Evolutionary conservation across 2,329 filamentous ascomycete species (phyloP), one percentile per base, ranked within the genome.

Genomic region (Lachnellula arida): DNA sequence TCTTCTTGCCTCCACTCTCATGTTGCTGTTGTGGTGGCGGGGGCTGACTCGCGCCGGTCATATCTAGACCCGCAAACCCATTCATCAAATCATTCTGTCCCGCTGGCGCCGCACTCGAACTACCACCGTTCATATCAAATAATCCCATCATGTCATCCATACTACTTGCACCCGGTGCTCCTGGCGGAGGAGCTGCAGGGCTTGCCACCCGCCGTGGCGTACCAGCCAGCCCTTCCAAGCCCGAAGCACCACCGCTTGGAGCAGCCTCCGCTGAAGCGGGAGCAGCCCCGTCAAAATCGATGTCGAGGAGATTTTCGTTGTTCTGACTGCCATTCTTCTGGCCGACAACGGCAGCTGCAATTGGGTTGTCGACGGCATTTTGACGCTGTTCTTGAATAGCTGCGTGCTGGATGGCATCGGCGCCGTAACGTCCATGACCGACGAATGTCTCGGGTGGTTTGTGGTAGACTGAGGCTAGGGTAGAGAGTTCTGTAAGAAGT

Each of bases 391-490:
- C 94, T 76, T 96, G 92, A 70, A 99, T 96, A 58, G 94, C 94
- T 50, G 93, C 93, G 63, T 88, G 87, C 74, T 97, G 94, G 68
- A 99, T 91, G 58, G 90, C 91, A 72, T 96, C 92, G 49, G 94
- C 92, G 39, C 93, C 94, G 65, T 90, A 97, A 46, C 93, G 86
- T 43, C 94, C 94, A 74, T 96, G 91, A 64, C 94, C 94, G 56
- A 99, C 87, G 73, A 99, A 99, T n/a, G 93, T 91, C 80, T 96
- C 91, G 46, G 94, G 92, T 8, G 92, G 92, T 76, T 96, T 97
- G 82, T 99, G 94, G 75, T 99, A 99, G 22, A 99, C 94, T 1
- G 93, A 97, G 7, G 94, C 91, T 32, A 99, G 82, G 9, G 94
- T 97, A 12, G 93, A 97, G 34, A 99, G 83, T 72, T 99, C 93